Evolutionary conservation across 345 rosid genomes (phyloP), one percentile per base, ranked within the genome.

Genomic region (Isatis tinctoria): DNA sequence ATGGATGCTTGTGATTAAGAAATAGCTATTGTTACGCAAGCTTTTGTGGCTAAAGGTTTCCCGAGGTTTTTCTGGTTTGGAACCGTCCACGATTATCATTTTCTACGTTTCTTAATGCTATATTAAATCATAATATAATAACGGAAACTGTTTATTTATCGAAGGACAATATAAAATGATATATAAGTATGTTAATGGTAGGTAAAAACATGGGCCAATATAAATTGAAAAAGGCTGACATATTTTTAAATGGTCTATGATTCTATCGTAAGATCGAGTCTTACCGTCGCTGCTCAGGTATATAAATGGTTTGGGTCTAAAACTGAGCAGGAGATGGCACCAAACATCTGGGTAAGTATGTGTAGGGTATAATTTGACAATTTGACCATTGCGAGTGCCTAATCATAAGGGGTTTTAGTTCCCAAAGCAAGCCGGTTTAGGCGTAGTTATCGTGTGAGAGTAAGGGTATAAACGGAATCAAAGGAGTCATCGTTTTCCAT

Each of bases 401-500:
- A 74, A 74, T 49, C 20, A 11, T 4, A 10, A 9, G 30, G 16
- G 40, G 59, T 5, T 74, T 67, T 8, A 47, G 60, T 48, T 48
- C n/a, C 16, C 45, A 47, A 59, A 74, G 54, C 9, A 67, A 67
- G 60, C 17, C 74, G 69, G 69, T 32, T 68, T 2, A 51, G 13
- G 6, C 39, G 79, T 51, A 62, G 39, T 35, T 53, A 62, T 33
- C 12, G 43, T 2, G 0, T 33, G 41, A 51, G 18, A 49, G 8
- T 8, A 33, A 13, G 69, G 79, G 74, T 35, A 40, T 0, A 0
- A 16, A 3, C 0, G 70, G 20, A 61, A 32, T 20, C 22, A 0
- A 8, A 14, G 3, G 18, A 49, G 79, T 69, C 70, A 76, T 54
- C 75, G 59, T 76, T 76, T 69, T 36, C 52, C 52, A 61, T 39